Evolutionary conservation across 2,329 filamentous ascomycete species (phyloP), one percentile per base, ranked within the genome.

Genomic region (Neurospora sp.): DNA sequence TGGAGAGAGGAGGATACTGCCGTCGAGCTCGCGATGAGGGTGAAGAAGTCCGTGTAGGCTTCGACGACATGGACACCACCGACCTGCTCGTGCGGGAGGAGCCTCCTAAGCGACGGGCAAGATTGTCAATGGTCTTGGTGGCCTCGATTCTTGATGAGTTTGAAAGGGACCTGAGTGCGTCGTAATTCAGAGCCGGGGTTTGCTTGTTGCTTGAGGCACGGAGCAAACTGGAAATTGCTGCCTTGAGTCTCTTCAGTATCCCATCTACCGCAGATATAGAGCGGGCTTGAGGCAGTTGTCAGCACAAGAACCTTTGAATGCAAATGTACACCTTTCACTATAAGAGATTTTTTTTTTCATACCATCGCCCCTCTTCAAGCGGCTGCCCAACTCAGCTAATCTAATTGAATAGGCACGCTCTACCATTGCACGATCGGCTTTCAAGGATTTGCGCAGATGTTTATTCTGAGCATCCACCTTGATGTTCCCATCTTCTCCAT

Each of bases 301-400:
- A 72, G 73, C 52, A 62, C 52, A 9, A 33, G 1, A 23, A 17
- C 28, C 28, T 52, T 33, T 33, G 28, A 9, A 36, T 9, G 52
- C 13, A 46, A 38, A 23, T 17, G 9, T 19, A 15, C 38, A 67
- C 15, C n/a, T 58, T 38, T 46, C 33, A 66, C 52, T 17, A 62
- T n/a, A 23, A 10, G 68, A 42, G 33, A 15, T 33, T 19, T 40
- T 66, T 3, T 28, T 13, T 23, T 3, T 75, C 82, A 78, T 76
- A 85, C 84, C 79, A 75, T 87, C 85, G 19, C 85, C 85, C 70
- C 79, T 79, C 38, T 82, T 80, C 39, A 87, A 80, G 1, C 76
- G 77, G 43, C 76, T 77, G 9, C 84, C 85, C 67, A 79, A 76
- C 46, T 80, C 78, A 1, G 79, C 80, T 4, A 84, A 73, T 13